Evolutionary conservation across 352 stramenopile genomes (phyloP).

Genomic region (Phytophthora pseudosyringae): DNA sequence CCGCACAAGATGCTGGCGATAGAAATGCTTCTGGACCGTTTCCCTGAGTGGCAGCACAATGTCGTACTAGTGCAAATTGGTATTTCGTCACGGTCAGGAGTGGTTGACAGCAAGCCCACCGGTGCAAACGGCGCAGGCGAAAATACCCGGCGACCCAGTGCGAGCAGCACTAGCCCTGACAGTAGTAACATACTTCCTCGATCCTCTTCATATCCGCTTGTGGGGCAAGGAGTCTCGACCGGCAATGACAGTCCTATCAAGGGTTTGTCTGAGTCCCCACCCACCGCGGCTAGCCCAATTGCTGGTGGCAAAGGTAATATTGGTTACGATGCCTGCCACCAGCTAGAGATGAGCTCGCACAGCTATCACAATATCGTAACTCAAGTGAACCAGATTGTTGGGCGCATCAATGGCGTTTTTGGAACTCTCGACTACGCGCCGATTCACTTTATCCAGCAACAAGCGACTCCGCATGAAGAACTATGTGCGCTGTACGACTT

Average conservation of each 20-base stretch:
- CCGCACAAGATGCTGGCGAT: conserved; percentile 90
- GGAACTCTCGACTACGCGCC: conserved; percentile 88
- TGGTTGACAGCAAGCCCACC: conserved; percentile 43
- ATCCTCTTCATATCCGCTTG: conserved; percentile 35
- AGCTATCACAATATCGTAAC: conserved; percentile 71
- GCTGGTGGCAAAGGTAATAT: conserved; percentile 34
- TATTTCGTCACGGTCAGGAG: conserved; percentile 86
- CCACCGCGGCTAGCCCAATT: conserved; percentile 24
- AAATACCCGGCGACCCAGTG: conserved; percentile 16
- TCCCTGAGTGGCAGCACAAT: conserved; percentile 94
- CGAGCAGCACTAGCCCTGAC: conserved; percentile 20
- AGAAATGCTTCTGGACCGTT: conserved; percentile 82
- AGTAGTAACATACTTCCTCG: conserved; percentile 21
- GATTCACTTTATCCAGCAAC: conserved; percentile 93
- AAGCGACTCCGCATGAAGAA: conserved; percentile 79
- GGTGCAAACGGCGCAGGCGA: conserved; percentile 18
- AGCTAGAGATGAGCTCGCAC: conserved; percentile 83
- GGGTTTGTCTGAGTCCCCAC: conserved; percentile 31
- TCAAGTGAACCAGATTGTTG: conserved; percentile 91
- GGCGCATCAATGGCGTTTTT: conserved; percentile 90
- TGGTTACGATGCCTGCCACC: conserved; percentile 51
- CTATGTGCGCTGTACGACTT: conserved; percentile 90
- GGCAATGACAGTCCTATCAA: conserved; percentile 42
- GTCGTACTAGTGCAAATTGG: conserved; percentile 96
- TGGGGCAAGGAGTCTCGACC: conserved; percentile 15